Conservation (phyloP, 2,329 filamentous ascomycete genomes). For the Tolypocladium endophyticum region DNA sequence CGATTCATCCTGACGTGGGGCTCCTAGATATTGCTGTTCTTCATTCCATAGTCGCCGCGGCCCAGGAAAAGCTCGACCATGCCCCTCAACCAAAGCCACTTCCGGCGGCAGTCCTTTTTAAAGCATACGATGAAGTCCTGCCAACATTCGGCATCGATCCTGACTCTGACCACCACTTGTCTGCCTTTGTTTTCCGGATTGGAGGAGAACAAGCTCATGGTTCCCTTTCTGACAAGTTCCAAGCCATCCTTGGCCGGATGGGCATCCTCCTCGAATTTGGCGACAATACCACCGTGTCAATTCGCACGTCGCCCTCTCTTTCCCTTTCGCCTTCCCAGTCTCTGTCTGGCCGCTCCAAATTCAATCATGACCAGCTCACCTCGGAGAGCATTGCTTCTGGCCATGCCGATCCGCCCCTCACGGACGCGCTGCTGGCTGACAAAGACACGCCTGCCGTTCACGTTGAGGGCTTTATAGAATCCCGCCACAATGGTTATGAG, state of each 20-base stretch:
- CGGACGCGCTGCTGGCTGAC: background rate
- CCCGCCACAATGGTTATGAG: background rate
- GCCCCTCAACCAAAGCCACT: constrained; percentile 51
- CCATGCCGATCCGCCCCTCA: background rate
- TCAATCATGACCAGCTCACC: background rate
- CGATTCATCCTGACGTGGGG: background rate
- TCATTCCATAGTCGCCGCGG: constrained; percentile 63
- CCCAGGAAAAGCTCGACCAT: constrained; percentile 51
- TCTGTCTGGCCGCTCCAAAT: constrained; percentile 8
- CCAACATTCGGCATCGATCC: constrained; percentile 57
- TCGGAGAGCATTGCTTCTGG: background rate
- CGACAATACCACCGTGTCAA: constrained; percentile 17
- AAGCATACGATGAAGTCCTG: constrained; percentile 70
- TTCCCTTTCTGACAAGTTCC: constrained; percentile 59
- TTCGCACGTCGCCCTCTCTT: constrained; percentile 10
- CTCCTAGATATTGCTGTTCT: constrained; percentile 66
- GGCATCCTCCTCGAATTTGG: constrained; percentile 61
- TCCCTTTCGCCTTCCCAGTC: constrained; percentile 11
- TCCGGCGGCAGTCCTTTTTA: constrained; percentile 69
- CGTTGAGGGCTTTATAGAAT: background rate
- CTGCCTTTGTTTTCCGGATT: constrained; percentile 70
- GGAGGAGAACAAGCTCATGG: constrained; percentile 50
- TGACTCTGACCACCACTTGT: constrained; percentile 65
- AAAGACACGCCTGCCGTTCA: background rate
- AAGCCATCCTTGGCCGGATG: constrained; percentile 55